These are phyloP conservation scores for Colletotrichum sp. DNA, from an alignment of 2,329 filamentous ascomycete species.

Conservation along the genomic window DNA sequence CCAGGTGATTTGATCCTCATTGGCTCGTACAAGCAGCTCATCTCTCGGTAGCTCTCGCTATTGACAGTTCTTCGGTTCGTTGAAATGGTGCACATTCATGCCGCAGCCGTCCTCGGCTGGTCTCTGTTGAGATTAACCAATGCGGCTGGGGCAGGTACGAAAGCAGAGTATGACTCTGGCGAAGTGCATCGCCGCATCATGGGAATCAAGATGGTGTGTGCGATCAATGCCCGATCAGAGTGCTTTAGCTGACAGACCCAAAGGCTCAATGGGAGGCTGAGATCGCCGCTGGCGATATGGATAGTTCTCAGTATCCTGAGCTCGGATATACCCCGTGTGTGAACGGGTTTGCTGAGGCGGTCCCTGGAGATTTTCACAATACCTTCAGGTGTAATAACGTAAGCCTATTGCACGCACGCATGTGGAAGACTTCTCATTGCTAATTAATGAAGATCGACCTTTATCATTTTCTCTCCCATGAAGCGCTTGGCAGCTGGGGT, in stretches of 20 bases:
- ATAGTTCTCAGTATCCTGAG: constrained; percentile 39
- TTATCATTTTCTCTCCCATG: constrained; percentile 41
- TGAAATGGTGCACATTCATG: constrained; percentile 25
- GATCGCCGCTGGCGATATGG: constrained; percentile 35
- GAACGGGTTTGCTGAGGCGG: constrained; percentile 47
- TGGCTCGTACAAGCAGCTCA: neutral
- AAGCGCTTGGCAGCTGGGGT: constrained; percentile 35
- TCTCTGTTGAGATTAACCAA: constrained; percentile 23
- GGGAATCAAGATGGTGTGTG: constrained; percentile 28
- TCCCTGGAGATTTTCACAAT: constrained; percentile 49
- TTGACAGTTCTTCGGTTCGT: neutral
- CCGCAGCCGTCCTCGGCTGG: constrained; percentile 22
- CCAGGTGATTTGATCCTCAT: neutral
- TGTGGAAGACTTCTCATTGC: neutral
- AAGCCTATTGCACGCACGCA: neutral
- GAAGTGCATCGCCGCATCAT: constrained; percentile 26
- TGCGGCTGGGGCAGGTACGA: constrained; percentile 27
- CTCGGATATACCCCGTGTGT: constrained; percentile 44
- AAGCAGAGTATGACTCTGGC: constrained; percentile 26
- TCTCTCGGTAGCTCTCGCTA: neutral
- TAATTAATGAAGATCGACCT: constrained; percentile 30
- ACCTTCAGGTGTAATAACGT: constrained; percentile 55
- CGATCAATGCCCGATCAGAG: neutral
- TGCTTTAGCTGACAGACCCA: constrained; percentile 7
- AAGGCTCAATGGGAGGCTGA: constrained; percentile 38